Evolutionary conservation across 768 basidiomycete genomes (phyloP).

Genomic region (Hypholoma sublateritium): DNA sequence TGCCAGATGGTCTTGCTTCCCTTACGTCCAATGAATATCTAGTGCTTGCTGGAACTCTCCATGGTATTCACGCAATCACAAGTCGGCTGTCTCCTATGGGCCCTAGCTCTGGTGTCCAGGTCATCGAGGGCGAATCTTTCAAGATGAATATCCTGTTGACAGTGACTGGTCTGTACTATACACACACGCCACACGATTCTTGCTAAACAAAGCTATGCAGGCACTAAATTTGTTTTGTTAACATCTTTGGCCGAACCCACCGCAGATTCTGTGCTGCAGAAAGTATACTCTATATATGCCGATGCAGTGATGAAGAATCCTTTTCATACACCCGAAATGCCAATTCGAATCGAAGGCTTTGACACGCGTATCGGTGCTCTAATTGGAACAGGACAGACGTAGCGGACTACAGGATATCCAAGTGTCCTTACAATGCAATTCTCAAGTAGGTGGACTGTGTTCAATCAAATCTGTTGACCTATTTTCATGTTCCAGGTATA

Average conservation of each 20-base stretch:
- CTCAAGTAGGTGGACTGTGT: too few species aligned
- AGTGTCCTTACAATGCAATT: too few species aligned
- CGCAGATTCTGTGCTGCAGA: constrained; percentile 71
- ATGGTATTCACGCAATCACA: constrained; percentile 99
- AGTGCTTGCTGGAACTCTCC: constrained; percentile 93
- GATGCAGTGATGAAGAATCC: constrained; percentile 99
- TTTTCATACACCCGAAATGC: constrained; percentile 99
- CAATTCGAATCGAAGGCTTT: constrained; percentile 89
- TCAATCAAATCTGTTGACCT: too few species aligned
- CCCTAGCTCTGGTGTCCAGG: constrained; percentile 82
- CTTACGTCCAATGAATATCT: constrained; percentile 94
- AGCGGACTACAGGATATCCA: background rate
- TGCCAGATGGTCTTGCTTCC: constrained; percentile 86
- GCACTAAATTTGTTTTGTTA: constrained; percentile 93
- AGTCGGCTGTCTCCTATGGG: constrained; percentile 84
- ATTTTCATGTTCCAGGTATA: too few species aligned
- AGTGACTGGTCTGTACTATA: constrained; percentile 65
- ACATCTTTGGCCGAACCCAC: constrained; percentile 77
- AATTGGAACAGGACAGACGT: constrained; percentile 46
- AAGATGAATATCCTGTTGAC: constrained; percentile 92
- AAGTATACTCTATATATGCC: constrained; percentile 90
- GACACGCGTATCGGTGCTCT: constrained; percentile 68
- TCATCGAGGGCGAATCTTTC: constrained; percentile 96
- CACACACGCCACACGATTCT: background rate
- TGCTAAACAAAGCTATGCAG: constrained; percentile 37